Evolutionary conservation across 306 rosid species (phyloP).

Genomic region (Quercus parvula): DNA sequence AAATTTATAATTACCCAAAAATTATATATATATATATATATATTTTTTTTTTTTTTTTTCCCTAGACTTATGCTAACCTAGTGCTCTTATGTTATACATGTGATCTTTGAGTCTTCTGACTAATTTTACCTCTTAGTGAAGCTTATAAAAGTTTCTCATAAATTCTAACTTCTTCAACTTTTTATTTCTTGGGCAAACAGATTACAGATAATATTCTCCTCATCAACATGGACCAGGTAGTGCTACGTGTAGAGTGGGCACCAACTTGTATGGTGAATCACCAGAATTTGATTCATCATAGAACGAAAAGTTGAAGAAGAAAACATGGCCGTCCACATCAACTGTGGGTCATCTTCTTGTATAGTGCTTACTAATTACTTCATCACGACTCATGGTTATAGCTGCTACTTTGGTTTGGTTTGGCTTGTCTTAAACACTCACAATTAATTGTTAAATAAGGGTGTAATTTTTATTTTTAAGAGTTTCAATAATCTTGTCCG

Average conservation of each 20-base stretch:
- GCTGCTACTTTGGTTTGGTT: not conserved
- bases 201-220: no score
- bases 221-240: no score
- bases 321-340: not conserved
- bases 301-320: not conserved
- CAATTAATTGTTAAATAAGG: no score
- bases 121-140: not conserved
- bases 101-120: not conserved
- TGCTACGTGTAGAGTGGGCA: not conserved
- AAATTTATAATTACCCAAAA: no score
- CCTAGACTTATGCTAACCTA: not conserved
- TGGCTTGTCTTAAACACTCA: not conserved
- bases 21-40: no score
- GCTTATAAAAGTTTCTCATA: no score
- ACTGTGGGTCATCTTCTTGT: not conserved
- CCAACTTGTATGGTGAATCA: conserved; percentile 1
- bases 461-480: no score
- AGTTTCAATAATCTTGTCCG: fast-evolving
- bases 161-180: no score
- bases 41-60: no score
- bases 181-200: no score
- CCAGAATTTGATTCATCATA: not conserved
- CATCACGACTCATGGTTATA: not conserved
- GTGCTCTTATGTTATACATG: not conserved
- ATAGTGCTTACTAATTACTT: not conserved